Conservation (phyloP, 106 monocot genomes). For the Dendrobium catenatum region DNA sequence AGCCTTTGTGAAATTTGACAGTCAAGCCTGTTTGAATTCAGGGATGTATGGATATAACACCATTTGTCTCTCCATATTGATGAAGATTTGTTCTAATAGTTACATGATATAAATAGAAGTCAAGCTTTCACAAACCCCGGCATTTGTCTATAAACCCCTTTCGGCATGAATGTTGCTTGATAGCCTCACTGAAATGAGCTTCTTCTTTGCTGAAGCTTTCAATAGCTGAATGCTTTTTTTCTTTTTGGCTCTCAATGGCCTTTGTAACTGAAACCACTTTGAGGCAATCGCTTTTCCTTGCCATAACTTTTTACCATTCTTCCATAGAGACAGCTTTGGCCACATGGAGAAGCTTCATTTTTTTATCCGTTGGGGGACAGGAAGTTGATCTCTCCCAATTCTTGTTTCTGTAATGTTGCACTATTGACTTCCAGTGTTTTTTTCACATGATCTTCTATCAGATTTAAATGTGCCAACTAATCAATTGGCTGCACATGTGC, state of each 20-base stretch:
- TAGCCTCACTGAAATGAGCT: background rate
- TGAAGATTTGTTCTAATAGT: background rate
- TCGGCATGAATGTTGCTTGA: no score
- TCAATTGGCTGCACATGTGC: background rate
- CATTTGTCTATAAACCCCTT: no score
- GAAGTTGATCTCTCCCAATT: background rate
- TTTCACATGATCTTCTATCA: background rate
- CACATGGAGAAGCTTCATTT: background rate
- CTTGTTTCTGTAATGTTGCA: background rate
- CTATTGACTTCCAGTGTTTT: background rate
- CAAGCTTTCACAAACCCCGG: background rate
- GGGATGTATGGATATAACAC: background rate
- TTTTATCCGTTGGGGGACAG: background rate
- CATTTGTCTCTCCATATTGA: background rate
- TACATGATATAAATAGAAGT: background rate
- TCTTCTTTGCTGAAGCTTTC: background rate
- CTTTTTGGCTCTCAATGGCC: background rate
- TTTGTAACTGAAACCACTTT: background rate
- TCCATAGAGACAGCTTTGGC: background rate
- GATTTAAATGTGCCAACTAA: background rate
- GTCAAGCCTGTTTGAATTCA: background rate
- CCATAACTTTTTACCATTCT: background rate
- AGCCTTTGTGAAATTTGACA: no score
- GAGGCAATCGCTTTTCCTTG: background rate
- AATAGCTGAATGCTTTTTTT: background rate